phyloP scores from a whole-genome alignment of 306 rosid species.

The Lathyrus tuberosus region DNA sequence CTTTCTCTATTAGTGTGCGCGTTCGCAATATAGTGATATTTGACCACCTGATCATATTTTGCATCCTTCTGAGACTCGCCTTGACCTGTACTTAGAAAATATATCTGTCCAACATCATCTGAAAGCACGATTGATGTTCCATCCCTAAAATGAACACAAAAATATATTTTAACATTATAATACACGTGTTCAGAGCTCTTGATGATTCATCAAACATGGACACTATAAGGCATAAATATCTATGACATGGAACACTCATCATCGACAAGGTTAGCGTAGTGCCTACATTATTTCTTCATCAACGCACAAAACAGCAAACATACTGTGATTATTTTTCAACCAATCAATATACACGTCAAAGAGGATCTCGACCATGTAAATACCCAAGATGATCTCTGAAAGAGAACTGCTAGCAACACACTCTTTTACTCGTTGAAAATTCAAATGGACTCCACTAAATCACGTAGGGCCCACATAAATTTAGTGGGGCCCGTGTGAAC shows the following conservation, averaged over 20 bases:
- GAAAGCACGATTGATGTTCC: slow-evolving; percentile 92
- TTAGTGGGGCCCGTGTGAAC: neutral
- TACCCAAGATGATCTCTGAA: neutral
- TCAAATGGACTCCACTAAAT: neutral
- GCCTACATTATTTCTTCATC: slow-evolving; percentile 16
- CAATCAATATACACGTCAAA: slow-evolving; percentile 13
- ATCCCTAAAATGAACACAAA: slow-evolving; percentile 58
- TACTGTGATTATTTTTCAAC: neutral
- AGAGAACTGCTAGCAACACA: neutral
- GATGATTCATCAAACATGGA: slow-evolving; percentile 32
- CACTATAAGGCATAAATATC: slow-evolving; percentile 18
- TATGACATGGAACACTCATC: slow-evolving; percentile 33
- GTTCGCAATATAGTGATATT: slow-evolving; percentile 25
- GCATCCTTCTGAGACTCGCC: slow-evolving; percentile 91
- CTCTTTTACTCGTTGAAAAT: neutral
- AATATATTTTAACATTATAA: slow-evolving; percentile 8
- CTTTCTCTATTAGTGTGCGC: neutral
- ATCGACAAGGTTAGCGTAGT: slow-evolving; percentile 12
- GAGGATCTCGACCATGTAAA: neutral
- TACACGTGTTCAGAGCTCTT: slow-evolving; percentile 7
- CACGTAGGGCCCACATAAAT: neutral
- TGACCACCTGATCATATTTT: slow-evolving; percentile 79
- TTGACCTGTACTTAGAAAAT: slow-evolving; percentile 83
- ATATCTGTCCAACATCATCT: slow-evolving; percentile 91
- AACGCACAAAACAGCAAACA: slow-evolving; percentile 26